Conservation (phyloP, 352 stramenopile species). For the Globisporangium heterothallicum region DNA sequence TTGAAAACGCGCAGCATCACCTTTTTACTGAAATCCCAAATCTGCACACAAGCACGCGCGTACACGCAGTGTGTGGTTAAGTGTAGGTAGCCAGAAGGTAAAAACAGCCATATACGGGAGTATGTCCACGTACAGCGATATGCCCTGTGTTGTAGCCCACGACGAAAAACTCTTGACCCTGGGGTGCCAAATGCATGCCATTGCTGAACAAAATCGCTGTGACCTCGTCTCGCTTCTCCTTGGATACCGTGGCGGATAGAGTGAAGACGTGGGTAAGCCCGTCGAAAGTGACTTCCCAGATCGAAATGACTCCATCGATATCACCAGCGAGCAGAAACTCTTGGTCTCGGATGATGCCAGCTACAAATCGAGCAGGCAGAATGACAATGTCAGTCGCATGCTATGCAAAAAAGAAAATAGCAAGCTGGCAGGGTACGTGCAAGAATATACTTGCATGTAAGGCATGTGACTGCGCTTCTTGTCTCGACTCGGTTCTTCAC, state of each 20-base stretch:
- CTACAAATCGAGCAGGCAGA: slow-evolving; percentile 13
- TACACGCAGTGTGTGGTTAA: no score
- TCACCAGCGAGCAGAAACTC: slow-evolving; percentile 57
- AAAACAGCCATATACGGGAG: background rate
- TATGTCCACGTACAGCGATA: slow-evolving; percentile 40
- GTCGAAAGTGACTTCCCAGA: slow-evolving; percentile 55
- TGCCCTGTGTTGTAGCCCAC: slow-evolving; percentile 44
- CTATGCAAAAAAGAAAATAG: background rate
- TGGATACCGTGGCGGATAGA: slow-evolving; percentile 6
- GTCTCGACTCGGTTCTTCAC: slow-evolving; percentile 16
- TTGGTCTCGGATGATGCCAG: slow-evolving; percentile 40
- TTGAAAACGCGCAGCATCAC: slow-evolving; percentile 38
- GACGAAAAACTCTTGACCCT: slow-evolving; percentile 48
- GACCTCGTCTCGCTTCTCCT: slow-evolving; percentile 42
- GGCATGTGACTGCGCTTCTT: slow-evolving; percentile 39
- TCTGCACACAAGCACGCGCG: slow-evolving; percentile 16
- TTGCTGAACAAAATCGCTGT: slow-evolving; percentile 47
- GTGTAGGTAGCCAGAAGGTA: no score
- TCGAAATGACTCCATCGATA: slow-evolving; percentile 34
- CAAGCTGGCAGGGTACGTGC: background rate
- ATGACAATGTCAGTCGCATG: slow-evolving; percentile 5
- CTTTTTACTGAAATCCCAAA: slow-evolving; percentile 56
- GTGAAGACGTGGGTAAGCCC: slow-evolving; percentile 15
- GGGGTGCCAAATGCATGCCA: slow-evolving; percentile 30
- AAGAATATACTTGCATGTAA: slow-evolving; percentile 30